Base-by-base conservation (phyloP, 805 yeast genomes). In the Barnettozyma californica region DNA sequence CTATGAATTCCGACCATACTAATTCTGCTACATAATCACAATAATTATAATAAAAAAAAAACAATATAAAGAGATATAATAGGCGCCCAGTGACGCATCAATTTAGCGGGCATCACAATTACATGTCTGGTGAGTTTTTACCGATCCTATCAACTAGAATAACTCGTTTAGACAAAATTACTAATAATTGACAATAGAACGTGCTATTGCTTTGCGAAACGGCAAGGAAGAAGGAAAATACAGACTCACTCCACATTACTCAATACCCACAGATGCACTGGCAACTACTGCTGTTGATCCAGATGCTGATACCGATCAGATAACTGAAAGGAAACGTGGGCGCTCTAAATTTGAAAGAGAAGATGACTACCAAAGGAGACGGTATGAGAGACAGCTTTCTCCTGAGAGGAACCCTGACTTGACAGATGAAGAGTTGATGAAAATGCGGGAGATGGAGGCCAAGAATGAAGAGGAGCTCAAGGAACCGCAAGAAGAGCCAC, bases 341-440 rank as follows among this genome's bases (percentile, higher is more conserved):
- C 61, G 65, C 45, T 56, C 67, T 1, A 56, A 65, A 23, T 62
- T 55, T 35, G 65, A 67, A 4, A 65, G 71, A 18, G 81, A 75
- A 54, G 66, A 68, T 41, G 76, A 71, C 5, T 82, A 79, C 58
- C 82, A 77, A 43, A 68, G 63, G 50, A 68, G 71, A 50, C 55
- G 72, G 26, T 62, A 63, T 25, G 62, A 65, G 34, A 50, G 70
- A 26, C 60, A 52, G 25, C 48, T 67, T 7, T 60, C 64, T 0
- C 63, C 62, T 6, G 66, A 57, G 16, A 51, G 68, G 46, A 64
- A 65, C 43, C 59, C 64, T 19, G 48, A 43, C n/a, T 51, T 62
- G 27, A 58, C 73, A 1, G 76, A 77, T 53, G 70, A 70, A 45
- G 72, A 76, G 49, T 58, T 66, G n/a, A 66, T 69, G 69, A 68